phyloP scores from a whole-genome alignment of 352 stramenopile species.

The Globisporangium apiculatum region DNA sequence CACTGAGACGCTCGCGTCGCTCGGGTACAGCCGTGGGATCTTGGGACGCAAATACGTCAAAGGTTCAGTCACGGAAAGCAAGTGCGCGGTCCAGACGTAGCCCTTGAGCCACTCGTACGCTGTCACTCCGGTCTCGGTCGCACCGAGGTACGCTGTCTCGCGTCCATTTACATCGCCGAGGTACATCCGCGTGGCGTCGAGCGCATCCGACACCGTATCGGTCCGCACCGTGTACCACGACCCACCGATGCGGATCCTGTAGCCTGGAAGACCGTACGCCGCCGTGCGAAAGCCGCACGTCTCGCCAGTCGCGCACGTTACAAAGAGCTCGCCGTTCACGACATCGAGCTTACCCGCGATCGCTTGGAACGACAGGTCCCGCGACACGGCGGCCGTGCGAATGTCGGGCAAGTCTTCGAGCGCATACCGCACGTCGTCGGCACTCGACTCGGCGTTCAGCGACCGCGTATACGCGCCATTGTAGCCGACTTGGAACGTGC shows the following conservation, averaged over 20 bases:
- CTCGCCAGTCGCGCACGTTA: constrained; percentile 37
- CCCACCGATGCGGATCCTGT: constrained; percentile 44
- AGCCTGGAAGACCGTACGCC: constrained; percentile 52
- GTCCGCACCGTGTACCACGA: constrained; percentile 67
- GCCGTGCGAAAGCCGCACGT: constrained; percentile 44
- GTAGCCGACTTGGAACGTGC: constrained; percentile 76
- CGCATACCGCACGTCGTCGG: constrained; percentile 51
- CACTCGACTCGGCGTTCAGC: constrained; percentile 65
- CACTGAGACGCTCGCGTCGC: constrained; percentile 31
- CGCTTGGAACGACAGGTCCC: constrained; percentile 36
- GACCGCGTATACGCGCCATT: constrained; percentile 45
- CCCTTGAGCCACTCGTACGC: constrained; percentile 72
- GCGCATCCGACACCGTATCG: constrained; percentile 28
- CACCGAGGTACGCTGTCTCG: constrained; percentile 46
- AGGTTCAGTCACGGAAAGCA: constrained; percentile 36
- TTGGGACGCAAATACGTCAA: constrained; percentile 45
- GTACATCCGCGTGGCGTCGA: constrained; percentile 37
- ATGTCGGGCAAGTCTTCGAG: constrained; percentile 57
- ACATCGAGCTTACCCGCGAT: constrained; percentile 50
- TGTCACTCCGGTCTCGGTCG: constrained; percentile 24
- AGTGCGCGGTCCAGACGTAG: constrained; percentile 52
- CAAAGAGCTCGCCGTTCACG: constrained; percentile 48
- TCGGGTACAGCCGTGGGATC: constrained; percentile 43
- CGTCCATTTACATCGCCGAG: constrained; percentile 52
- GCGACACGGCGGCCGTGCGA: constrained; percentile 38